Conservation (phyloP, 495 filamentous ascomycete species). For the Echria macrotheca region DNA sequence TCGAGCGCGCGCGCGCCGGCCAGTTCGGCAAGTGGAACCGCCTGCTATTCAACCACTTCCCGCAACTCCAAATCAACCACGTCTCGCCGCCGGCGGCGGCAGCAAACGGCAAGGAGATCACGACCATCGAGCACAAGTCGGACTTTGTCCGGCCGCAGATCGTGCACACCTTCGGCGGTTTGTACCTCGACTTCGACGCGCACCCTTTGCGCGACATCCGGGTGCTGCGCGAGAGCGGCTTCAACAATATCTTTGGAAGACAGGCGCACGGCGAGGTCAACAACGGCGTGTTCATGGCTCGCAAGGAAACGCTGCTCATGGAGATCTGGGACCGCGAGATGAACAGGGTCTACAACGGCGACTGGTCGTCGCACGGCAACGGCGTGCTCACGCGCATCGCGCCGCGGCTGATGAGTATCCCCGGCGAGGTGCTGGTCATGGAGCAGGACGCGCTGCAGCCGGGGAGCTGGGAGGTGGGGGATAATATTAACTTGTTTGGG, state of each 20-base stretch:
- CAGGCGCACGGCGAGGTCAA: conserved; percentile 13
- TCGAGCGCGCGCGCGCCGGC: conserved; percentile 41
- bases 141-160: conserved; percentile 16
- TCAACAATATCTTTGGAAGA: conserved; percentile 11
- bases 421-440: conserved; percentile 20
- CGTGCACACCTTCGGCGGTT: conserved; percentile 14
- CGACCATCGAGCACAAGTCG: conserved; percentile 17
- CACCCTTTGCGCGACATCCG: conserved; percentile 13
- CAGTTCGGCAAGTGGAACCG: conserved; percentile 28
- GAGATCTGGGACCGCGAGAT: conserved; percentile 8
- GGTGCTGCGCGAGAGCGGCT: conserved; percentile 12
- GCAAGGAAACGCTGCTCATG: background rate
- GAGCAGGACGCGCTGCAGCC: conserved; percentile 19
- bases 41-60: conserved; percentile 12
- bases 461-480: conserved; percentile 12
- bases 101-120: conserved; percentile 12
- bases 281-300: conserved; percentile 17
- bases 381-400: conserved; percentile 9
- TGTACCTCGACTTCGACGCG: conserved; percentile 22
- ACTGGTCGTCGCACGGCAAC: conserved; percentile 19
- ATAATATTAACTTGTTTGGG: conserved; percentile 24
- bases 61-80: conserved; percentile 7
- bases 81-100: conserved; percentile 8
- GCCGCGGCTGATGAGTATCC: conserved; percentile 5
- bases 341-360: conserved; percentile 17